Evolutionary conservation across 2,329 filamentous ascomycete species (phyloP), one percentile per base, ranked within the genome.

Genomic region (Pyricularia grisea): DNA sequence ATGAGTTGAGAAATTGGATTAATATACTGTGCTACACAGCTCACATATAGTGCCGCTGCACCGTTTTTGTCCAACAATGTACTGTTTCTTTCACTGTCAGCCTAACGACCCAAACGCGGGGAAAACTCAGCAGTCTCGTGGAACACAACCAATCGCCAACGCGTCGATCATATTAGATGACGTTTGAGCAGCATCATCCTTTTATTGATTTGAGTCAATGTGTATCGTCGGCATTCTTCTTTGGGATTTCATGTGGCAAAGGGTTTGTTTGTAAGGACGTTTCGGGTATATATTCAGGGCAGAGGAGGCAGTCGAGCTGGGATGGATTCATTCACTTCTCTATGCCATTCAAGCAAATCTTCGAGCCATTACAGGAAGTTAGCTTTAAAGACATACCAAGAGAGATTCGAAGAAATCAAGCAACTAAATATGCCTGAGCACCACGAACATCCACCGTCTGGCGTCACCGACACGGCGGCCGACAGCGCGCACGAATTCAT

Each of bases 401-500:
- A 55, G n/a, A n/a, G 20, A 33, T 12, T 1, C 31, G 1, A 17
- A n/a, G 6, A 9, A n/a, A 12, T 5, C 11, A 67, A n/a, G 6
- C 3, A 65, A 14, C n/a, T 10, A 31, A 66, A 66, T 3, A 66
- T 66, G 65, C 33, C 65, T 27, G 42, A 66, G 36, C 66, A 60
- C 4, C 66, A 55, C 42, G 31, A 23, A 23, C 66, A 67, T 17
- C n/a, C 31, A 20, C 66, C 66, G 2, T n/a, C 66, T 10, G 66
- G 66, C 66, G 23, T 67, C 42, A 67, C 66, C 36, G 66, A 67
- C 27, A 31, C 42, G 66, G 36, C 42, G 23, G 66, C 25, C 33
- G 42, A 67, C 25, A 58, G 60, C 36, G 66, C 66, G 6, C 66
- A 67, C 12, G 66, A 67, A 7, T 67, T 67, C 25, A 67, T 55